A percentile compares a stretch with the other conserved stretches of the same genome.
phyloP scores from a whole-genome alignment of 192 early-diverging fungal species.

The Coemansia sp. region DNA sequence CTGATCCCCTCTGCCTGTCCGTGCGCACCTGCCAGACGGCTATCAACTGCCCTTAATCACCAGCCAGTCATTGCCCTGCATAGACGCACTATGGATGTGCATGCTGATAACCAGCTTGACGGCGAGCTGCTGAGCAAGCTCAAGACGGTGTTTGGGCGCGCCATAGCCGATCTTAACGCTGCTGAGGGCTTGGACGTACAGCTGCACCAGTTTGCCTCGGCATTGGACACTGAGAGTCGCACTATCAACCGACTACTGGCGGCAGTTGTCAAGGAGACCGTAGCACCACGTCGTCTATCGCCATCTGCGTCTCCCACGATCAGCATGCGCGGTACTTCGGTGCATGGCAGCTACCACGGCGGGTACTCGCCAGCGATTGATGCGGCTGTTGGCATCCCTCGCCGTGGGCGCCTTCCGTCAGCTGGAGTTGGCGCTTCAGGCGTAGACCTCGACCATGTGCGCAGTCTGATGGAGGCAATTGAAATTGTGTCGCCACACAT shows the following conservation, averaged over 20 bases:
- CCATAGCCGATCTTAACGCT: slow-evolving; percentile 36
- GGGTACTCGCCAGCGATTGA: slow-evolving; percentile 36
- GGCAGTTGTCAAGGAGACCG: slow-evolving; percentile 44
- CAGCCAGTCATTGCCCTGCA: no score
- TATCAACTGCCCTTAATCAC: no score
- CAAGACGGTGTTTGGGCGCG: slow-evolving; percentile 13
- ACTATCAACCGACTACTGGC: slow-evolving; percentile 35
- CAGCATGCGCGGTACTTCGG: slow-evolving; percentile 30
- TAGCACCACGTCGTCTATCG: slow-evolving; percentile 33
- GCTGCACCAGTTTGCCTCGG: slow-evolving; percentile 40
- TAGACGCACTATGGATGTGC: no score
- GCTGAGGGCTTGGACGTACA: slow-evolving; percentile 38
- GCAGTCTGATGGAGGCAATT: slow-evolving; percentile 45
- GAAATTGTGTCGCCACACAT: slow-evolving; percentile 48
- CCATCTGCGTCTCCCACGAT: slow-evolving; percentile 28
- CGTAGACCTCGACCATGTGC: slow-evolving; percentile 44
- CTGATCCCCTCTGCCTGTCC: no score
- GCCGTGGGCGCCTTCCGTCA: slow-evolving; percentile 14
- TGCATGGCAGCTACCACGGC: slow-evolving; percentile 32
- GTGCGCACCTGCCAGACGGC: no score
- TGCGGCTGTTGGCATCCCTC: slow-evolving; percentile 9
- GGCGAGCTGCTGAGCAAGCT: no score
- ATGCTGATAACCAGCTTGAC: no score
- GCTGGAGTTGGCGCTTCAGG: not conserved
- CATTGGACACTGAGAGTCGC: slow-evolving; percentile 34